A percentile compares a stretch with the other conserved stretches of the same genome.
Evolutionary conservation across 495 filamentous ascomycete species (phyloP).

Genomic region (Hypoxylon perforatum): DNA sequence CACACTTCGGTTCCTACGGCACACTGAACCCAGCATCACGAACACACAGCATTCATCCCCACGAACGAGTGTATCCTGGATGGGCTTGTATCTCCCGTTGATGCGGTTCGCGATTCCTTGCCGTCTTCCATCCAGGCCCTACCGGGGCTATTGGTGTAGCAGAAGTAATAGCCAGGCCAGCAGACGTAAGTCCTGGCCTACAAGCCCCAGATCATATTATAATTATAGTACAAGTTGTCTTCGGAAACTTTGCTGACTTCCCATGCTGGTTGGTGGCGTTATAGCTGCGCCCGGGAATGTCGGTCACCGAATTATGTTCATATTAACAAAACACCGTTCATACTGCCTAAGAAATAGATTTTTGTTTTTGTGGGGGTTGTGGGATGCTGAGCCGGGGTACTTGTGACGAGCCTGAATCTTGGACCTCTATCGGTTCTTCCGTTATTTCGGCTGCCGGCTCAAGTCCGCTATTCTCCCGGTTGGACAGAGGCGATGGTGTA

Average conservation of each 20-base stretch:
- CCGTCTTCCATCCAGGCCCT: not conserved
- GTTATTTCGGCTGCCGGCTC: conserved; percentile 43
- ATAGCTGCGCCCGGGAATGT: conserved; percentile 11
- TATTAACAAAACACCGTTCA: conserved; percentile 40
- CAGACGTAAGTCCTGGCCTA: not conserved
- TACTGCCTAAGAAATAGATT: conserved; percentile 49
- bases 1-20: not conserved
- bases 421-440: conserved; percentile 54
- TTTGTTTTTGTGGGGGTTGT: conserved; percentile 53
- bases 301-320: conserved; percentile 20
- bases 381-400: conserved; percentile 56
- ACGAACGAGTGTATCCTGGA: not conserved
- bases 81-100: not conserved
- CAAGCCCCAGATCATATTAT: conserved; percentile 27
- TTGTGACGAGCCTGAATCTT: conserved; percentile 39
- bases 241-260: conserved; percentile 28
- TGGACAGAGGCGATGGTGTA: conserved; percentile 41
- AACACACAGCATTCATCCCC: conserved; percentile 25
- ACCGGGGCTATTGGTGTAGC: conserved; percentile 6
- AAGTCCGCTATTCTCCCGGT: conserved; percentile 36
- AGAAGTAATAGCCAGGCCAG: conserved; percentile 17
- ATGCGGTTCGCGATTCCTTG: conserved; percentile 3
- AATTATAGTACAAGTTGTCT: conserved; percentile 29
- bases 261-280: not conserved
- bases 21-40: conserved; percentile 6